These are phyloP conservation scores for Myriosclerotinia duriaeana DNA, from an alignment of 2,329 filamentous ascomycete genomes.

Conservation along the genomic window DNA sequence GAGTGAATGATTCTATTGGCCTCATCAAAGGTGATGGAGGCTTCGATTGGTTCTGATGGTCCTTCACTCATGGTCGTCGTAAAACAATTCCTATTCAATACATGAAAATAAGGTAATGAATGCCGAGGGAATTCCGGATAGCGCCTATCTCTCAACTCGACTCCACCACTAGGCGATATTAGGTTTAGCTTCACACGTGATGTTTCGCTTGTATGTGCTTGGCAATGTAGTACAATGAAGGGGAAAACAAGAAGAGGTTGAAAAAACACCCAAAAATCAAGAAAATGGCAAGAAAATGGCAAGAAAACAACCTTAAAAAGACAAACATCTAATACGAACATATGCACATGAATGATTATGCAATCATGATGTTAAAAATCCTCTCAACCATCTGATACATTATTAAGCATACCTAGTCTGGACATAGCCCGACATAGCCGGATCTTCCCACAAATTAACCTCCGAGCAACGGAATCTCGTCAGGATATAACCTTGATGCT, in stretches of 20 bases:
- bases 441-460: background rate
- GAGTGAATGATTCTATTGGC: slow-evolving; percentile 68
- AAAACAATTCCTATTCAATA: slow-evolving; percentile 20
- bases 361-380: background rate
- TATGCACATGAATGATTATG: background rate
- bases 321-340: background rate
- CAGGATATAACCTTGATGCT: slow-evolving; percentile 8
- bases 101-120: slow-evolving; percentile 3
- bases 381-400: background rate
- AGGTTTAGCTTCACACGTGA: slow-evolving; percentile 15
- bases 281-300: background rate
- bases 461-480: slow-evolving; percentile 6
- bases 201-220: background rate
- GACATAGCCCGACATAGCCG: background rate
- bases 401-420: slow-evolving; percentile 4
- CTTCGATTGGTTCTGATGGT: slow-evolving; percentile 30
- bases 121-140: slow-evolving; percentile 25
- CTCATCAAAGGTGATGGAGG: slow-evolving; percentile 51
- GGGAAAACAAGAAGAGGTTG: slow-evolving; percentile 5
- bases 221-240: slow-evolving; percentile 4
- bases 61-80: slow-evolving; percentile 31
- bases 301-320: background rate
- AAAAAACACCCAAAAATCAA: background rate
- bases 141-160: slow-evolving; percentile 10
- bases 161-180: slow-evolving; percentile 12